phyloP scores from a whole-genome alignment of 2,329 filamentous ascomycete species.

The Neopestalotiopsis rosae region DNA sequence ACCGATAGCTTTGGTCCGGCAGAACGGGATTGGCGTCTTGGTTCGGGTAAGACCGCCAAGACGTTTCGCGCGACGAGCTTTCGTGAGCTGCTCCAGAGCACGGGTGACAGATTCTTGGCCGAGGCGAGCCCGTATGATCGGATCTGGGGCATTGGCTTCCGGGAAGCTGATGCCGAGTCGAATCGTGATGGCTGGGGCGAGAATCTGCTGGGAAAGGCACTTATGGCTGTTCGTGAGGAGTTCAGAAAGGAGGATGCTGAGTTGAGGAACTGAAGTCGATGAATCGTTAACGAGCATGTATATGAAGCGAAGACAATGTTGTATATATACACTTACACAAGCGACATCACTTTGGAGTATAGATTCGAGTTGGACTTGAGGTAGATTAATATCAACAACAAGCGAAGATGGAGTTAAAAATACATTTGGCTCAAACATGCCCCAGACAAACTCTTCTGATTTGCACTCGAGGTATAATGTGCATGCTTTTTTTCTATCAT shows the following conservation, averaged over 20 bases:
- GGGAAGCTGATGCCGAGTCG: slow-evolving; percentile 50
- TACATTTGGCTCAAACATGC: slow-evolving; percentile 9
- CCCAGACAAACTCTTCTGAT: slow-evolving; percentile 20
- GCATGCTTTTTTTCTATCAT: slow-evolving; percentile 32
- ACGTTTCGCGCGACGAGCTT: slow-evolving; percentile 46
- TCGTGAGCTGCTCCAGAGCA: slow-evolving; percentile 56
- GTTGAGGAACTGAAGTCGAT: background rate
- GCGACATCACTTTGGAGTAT: background rate
- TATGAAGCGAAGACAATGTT: background rate
- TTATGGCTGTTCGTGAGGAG: slow-evolving; percentile 62
- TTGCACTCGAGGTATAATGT: slow-evolving; percentile 22
- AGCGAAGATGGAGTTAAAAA: background rate
- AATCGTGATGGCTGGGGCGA: slow-evolving; percentile 61
- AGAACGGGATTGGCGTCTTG: slow-evolving; percentile 22
- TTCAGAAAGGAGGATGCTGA: slow-evolving; percentile 48
- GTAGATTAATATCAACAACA: background rate
- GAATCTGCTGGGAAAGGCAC: slow-evolving; percentile 67
- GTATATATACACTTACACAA: background rate
- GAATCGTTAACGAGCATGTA: background rate
- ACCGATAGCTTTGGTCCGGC: background rate
- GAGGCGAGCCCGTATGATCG: slow-evolving; percentile 66
- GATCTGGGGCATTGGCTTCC: slow-evolving; percentile 72
- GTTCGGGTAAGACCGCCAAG: slow-evolving; percentile 23
- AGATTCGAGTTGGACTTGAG: background rate
- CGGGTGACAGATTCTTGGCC: slow-evolving; percentile 64